Evolutionary conservation across 345 rosid genomes (phyloP), one percentile per base, ranked within the genome.

Genomic region (Gossypium ekmanianum): DNA sequence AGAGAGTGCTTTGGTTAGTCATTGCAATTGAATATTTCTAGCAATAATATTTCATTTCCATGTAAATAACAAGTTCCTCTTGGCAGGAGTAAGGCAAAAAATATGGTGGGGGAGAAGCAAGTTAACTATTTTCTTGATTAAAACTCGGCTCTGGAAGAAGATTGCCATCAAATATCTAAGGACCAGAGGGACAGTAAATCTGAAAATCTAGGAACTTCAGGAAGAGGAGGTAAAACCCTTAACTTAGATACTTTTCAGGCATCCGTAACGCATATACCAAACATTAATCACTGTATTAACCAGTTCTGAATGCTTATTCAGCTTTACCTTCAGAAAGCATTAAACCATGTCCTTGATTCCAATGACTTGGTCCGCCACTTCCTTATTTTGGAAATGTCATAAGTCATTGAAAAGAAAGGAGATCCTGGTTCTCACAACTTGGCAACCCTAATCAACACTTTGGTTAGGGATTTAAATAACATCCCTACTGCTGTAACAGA

Each of bases 391-490:
- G 77, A 51, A 20, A 74, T n/a, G 50, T 55, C 59, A 55, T 4
- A 52, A 73, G 39, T 20, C 72, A 75, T 55, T 41, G 26, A 65
- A 54, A 75, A 41, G 24, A 75, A 65, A 55, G 11, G 71, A 39
- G 2, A 52, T 29, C 34, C 13, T 2, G n/a, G 44, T 39, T 24
- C 14, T 45, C 51, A 59, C 44, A 59, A 47, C 26, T 22, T 10
- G 16, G 59, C 43, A 34, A 59, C 43, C 43, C 6, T 56, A 20
- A 11, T 56, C 51, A 22, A 55, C 41, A 58, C 4, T 57, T 72
- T 72, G 66, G 52, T 56, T 44, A 39, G 39, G 41, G 52, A 64
- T 39, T 54, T 52, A 54, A 52, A 11, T 26, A n/a, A 75, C 63
- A 64, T 13, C 11, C 63, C 48, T 58, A 73, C 14, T 5, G 12